phyloP scores from a whole-genome alignment of 768 basidiomycete species.

The Suillus bovinus region DNA sequence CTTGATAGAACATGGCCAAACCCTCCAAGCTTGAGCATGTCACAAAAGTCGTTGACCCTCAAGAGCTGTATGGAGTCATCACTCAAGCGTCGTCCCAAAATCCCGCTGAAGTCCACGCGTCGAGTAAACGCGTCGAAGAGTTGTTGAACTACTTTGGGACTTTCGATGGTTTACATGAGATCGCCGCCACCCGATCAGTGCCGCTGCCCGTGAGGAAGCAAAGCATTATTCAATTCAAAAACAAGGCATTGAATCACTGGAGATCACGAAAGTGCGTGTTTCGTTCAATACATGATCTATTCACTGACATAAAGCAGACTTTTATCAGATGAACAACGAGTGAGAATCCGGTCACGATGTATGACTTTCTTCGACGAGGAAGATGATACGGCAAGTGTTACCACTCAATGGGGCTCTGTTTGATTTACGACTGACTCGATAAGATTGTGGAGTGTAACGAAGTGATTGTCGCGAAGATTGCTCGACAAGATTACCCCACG shows the following conservation, averaged over 20 bases:
- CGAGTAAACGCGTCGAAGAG: conserved; percentile 61
- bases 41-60: conserved; percentile 47
- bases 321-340: conserved; percentile 66
- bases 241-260: conserved; percentile 74
- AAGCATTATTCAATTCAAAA: conserved; percentile 90
- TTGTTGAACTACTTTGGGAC: conserved; percentile 71
- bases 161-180: conserved; percentile 69
- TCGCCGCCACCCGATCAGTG: conserved; percentile 61
- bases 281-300: background rate
- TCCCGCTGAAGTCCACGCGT: conserved; percentile 48
- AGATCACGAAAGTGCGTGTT: conserved; percentile 65
- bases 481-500: conserved; percentile 72
- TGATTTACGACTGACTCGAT: conserved; percentile 12
- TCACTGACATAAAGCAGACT: conserved; percentile 44
- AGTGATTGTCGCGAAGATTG: conserved; percentile 72
- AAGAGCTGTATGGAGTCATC: conserved; percentile 69
- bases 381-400: conserved; percentile 65
- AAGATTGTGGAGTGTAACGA: conserved; percentile 83
- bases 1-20: conserved; percentile 22
- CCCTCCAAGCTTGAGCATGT: conserved; percentile 5
- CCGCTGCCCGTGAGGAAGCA: conserved; percentile 72
- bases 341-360: conserved; percentile 62
- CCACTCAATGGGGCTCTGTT: background rate
- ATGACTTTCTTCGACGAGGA: conserved; percentile 71
- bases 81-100: conserved; percentile 74